Conservation (phyloP, 768 basidiomycete species). For the Sarcodon aspratus region DNA sequence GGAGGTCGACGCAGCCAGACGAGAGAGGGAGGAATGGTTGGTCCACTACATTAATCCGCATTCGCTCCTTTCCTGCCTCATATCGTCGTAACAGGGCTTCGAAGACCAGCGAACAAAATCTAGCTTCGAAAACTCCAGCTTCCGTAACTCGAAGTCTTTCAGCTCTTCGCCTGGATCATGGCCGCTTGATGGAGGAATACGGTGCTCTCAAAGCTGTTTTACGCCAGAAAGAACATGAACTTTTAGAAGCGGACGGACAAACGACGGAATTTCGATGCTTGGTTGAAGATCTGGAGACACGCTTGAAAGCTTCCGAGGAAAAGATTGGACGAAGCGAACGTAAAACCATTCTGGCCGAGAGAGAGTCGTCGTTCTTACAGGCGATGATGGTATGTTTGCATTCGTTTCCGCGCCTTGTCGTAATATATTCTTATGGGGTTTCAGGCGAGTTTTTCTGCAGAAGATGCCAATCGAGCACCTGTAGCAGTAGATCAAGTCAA, state of each 20-base stretch:
- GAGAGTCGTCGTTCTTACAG: constrained; percentile 57
- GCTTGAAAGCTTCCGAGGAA: constrained; percentile 29
- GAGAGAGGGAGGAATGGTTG: constrained; percentile 51
- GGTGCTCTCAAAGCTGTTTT: constrained; percentile 45
- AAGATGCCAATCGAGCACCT: constrained; percentile 30
- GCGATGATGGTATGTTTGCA: constrained; percentile 48
- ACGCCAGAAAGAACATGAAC: constrained; percentile 40
- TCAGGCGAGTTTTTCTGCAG: constrained; percentile 54
- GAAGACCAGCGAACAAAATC: constrained; percentile 20
- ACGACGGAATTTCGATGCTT: constrained; percentile 23
- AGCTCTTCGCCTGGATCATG: constrained; percentile 48
- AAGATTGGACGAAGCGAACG: constrained; percentile 25
- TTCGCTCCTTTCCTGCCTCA: constrained; percentile 1
- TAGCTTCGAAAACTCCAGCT: constrained; percentile 36
- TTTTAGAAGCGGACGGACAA: constrained; percentile 26
- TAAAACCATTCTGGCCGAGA: constrained; percentile 32
- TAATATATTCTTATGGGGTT: not conserved
- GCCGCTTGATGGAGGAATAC: constrained; percentile 54
- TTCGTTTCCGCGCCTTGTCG: not conserved
- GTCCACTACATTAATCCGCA: not conserved
- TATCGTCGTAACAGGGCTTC: constrained; percentile 22
- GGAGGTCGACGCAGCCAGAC: constrained; percentile 48
- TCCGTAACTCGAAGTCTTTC: constrained; percentile 49
- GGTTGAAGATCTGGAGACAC: constrained; percentile 21
- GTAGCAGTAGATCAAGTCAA: constrained; percentile 24